Evolutionary conservation across 257 asterid genomes (phyloP), one percentile per base, ranked within the genome.

Genomic region (Ilex aquifolium): DNA sequence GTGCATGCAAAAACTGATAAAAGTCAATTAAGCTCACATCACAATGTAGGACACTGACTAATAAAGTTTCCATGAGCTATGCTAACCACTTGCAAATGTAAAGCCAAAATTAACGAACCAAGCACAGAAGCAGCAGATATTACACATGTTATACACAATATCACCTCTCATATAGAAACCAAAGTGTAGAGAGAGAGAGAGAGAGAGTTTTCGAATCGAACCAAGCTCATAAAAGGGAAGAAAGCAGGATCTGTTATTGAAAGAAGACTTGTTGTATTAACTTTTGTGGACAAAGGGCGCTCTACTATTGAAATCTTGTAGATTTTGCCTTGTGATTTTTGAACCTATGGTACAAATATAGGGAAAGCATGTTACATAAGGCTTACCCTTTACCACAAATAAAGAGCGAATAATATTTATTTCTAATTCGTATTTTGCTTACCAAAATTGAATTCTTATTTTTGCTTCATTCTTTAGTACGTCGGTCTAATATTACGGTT

Each of bases 81-180:
- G 72, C 65, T 67, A 74, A 69, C 75, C 75, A 65, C 73, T 71
- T 56, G 74, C 65, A 71, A 55, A 69, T 70, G 67, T 64, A 60
- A 65, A 70, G 69, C 76, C 78, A 72, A 74, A 69, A 72, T 57
- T 58, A 77, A 74, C 82, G 60, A 68, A 77, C 71, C 46, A 71
- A 63, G 61, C 32, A 21, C 27, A 49, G 56, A 63, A 66, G 72
- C 42, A 36, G 69, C 57, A 75, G 56, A 55, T 52, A 31, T 62
- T 57, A 69, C 36, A 31, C 32, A 13, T 3, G 44, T 71, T 76
- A 56, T 57, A 72, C 14, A 32, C 65, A 63, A 56, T 32, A 58
- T 36, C 42, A 8, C 8, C 42, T 36, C 42, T 36, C 57, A 59
- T 64, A 61, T 21, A 46, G 68, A 13, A 69, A 66, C 50, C 61